Conservation (phyloP, 148 eudicot genomes). For the Polygonum maritimum region DNA sequence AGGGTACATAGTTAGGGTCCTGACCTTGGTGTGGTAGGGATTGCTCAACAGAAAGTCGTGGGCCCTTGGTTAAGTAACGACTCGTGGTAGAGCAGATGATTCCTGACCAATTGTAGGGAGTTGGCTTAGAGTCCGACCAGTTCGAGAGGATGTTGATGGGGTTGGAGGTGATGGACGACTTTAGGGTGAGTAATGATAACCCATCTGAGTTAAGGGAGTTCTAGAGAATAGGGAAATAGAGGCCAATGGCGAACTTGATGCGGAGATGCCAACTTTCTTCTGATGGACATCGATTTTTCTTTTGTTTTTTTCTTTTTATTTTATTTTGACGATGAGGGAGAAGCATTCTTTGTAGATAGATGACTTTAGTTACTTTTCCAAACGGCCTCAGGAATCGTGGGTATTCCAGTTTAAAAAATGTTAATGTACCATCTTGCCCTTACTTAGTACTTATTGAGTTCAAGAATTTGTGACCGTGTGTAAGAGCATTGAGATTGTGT, state of each 20-base stretch:
- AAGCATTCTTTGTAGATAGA: not conserved
- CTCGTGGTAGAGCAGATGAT: slow-evolving; percentile 38
- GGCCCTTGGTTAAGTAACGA: slow-evolving; percentile 94
- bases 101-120: slow-evolving; percentile 73
- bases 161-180: slow-evolving; percentile 63
- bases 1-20: slow-evolving; percentile 34
- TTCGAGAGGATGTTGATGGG: slow-evolving; percentile 41
- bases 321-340: not conserved
- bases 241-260: slow-evolving; percentile 3
- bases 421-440: not conserved
- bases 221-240: slow-evolving; percentile 18
- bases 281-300: too few species aligned
- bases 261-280: not conserved
- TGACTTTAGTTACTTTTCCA: not conserved
- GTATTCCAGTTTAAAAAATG: not conserved
- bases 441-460: not conserved
- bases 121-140: slow-evolving; percentile 48
- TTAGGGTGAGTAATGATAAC: slow-evolving; percentile 66
- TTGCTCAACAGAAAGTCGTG: slow-evolving; percentile 71
- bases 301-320: too few species aligned
- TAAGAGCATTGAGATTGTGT: too few species aligned
- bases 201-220: slow-evolving; percentile 71
- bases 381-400: not conserved
- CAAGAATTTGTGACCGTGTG: too few species aligned
- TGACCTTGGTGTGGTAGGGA: slow-evolving; percentile 38